Conservation (phyloP, 148 eudicot genomes). For the Tetragonia tetragonoides region DNA sequence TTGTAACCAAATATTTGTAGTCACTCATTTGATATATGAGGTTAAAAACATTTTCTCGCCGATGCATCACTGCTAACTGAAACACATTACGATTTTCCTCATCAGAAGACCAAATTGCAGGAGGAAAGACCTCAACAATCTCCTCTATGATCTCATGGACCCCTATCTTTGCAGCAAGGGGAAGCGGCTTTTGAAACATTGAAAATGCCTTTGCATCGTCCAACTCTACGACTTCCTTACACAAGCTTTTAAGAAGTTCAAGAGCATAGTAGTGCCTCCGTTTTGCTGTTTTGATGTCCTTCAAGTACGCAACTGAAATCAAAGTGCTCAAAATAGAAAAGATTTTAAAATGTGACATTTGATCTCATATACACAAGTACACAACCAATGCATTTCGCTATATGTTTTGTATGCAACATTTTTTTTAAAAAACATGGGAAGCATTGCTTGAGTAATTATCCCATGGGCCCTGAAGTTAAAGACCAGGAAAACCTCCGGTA, state of each 20-base stretch:
- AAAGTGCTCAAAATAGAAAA: neutral
- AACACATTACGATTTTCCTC: slow-evolving; percentile 30
- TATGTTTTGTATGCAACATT: too few relatives aligned
- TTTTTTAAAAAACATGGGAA: too few relatives aligned
- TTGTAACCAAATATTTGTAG: slow-evolving; percentile 21
- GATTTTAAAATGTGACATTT: too few relatives aligned
- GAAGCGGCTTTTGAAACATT: slow-evolving; percentile 27
- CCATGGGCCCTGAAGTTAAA: too few relatives aligned
- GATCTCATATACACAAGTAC: too few relatives aligned
- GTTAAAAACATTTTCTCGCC: slow-evolving; percentile 32
- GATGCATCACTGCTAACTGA: slow-evolving; percentile 30
- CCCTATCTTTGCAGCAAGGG: slow-evolving; percentile 30
- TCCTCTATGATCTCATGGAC: slow-evolving; percentile 30
- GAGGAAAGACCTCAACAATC: slow-evolving; percentile 29
- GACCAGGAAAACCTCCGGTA: too few relatives aligned
- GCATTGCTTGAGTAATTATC: too few relatives aligned
- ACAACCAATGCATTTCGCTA: too few relatives aligned
- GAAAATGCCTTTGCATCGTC: slow-evolving; percentile 29
- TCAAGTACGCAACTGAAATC: slow-evolving; percentile 13
- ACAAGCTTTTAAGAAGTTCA: slow-evolving; percentile 19
- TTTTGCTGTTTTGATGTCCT: neutral
- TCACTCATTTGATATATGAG: slow-evolving; percentile 34
- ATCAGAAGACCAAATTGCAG: slow-evolving; percentile 31
- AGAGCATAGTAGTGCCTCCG: slow-evolving; percentile 15
- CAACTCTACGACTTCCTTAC: slow-evolving; percentile 20